Percentiles rank a stretch among this genome's conserved stretches.
Conservation (phyloP, 2,329 filamentous ascomycete genomes). For the Dactylonectria macrodidyma region DNA sequence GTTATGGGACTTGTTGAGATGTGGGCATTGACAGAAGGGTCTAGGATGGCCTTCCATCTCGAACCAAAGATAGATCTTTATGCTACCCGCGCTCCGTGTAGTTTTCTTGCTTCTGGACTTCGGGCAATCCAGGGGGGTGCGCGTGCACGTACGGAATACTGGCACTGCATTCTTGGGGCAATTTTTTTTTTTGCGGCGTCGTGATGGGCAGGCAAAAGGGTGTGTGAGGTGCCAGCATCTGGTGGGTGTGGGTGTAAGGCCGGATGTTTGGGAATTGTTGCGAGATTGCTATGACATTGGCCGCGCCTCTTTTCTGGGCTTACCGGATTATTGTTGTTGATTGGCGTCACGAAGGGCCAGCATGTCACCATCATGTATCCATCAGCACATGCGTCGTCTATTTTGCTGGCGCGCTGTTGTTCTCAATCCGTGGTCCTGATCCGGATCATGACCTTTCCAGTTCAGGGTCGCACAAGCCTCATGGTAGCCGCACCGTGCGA, state of each 20-base stretch:
- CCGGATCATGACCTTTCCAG: constrained; percentile 10
- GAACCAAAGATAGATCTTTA: constrained; percentile 25
- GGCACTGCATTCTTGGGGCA: constrained; percentile 1
- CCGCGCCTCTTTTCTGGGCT: constrained; percentile 24
- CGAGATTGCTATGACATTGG: constrained; percentile 40
- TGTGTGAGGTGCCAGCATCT: constrained; percentile 15
- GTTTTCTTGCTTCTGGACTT: constrained; percentile 17
- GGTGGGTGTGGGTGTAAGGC: constrained; percentile 17
- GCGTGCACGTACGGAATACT: constrained; percentile 7
- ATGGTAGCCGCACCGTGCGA: constrained; percentile 8
- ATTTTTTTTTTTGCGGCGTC: constrained; percentile 7
- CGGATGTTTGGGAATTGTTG: constrained; percentile 35
- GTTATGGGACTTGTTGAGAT: constrained; percentile 22
- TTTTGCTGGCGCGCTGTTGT: constrained; percentile 25
- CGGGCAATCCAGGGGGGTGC: constrained; percentile 12
- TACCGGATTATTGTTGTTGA: constrained; percentile 32
- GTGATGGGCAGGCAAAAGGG: constrained; percentile 9
- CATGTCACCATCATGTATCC: constrained; percentile 48
- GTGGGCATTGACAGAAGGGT: constrained; percentile 11
- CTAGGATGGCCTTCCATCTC: constrained; percentile 18
- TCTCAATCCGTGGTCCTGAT: constrained; percentile 15
- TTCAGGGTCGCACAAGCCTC: constrained; percentile 16
- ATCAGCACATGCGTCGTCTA: constrained; percentile 42
- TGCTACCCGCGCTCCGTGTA: constrained; percentile 16
- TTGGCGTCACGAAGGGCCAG: constrained; percentile 30